phyloP scores from a whole-genome alignment of 495 filamentous ascomycete species.

The Neurospora terricola region DNA sequence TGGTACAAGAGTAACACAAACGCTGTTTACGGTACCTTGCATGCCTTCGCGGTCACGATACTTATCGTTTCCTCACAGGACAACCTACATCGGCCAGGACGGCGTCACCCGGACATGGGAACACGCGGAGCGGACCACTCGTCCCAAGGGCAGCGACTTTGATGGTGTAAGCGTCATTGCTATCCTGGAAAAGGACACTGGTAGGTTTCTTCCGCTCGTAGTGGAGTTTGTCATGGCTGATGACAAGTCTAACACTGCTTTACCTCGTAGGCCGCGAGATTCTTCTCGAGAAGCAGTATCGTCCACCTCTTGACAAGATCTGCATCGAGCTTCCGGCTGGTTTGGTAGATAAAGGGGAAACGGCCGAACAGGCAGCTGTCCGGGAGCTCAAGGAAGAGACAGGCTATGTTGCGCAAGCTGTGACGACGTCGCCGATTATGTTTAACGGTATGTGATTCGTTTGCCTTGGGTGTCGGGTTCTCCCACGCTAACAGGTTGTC shows the following conservation, averaged over 20 bases:
- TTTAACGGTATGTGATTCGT: conserved; percentile 54
- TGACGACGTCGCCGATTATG: conserved; percentile 66
- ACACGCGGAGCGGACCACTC: conserved; percentile 65
- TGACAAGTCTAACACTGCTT: not conserved
- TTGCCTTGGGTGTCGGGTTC: not conserved
- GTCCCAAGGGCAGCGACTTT: conserved; percentile 57
- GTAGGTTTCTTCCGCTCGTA: conserved; percentile 8
- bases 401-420: conserved; percentile 67
- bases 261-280: conserved; percentile 50
- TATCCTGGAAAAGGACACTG: conserved; percentile 61
- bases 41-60: not conserved
- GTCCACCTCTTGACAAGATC: conserved; percentile 70
- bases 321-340: conserved; percentile 78
- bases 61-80: conserved; percentile 31
- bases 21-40: not conserved
- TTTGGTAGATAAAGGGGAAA: conserved; percentile 73
- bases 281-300: conserved; percentile 79
- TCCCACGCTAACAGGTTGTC: not conserved
- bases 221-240: not conserved
- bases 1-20: not conserved
- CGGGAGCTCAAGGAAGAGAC: conserved; percentile 94
- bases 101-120: conserved; percentile 69
- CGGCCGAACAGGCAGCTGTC: conserved; percentile 66
- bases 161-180: conserved; percentile 90
- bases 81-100: conserved; percentile 62